Base-by-base conservation (phyloP, 1,284 basidiomycete species). In the Phellopilus nigrolimitatus region DNA sequence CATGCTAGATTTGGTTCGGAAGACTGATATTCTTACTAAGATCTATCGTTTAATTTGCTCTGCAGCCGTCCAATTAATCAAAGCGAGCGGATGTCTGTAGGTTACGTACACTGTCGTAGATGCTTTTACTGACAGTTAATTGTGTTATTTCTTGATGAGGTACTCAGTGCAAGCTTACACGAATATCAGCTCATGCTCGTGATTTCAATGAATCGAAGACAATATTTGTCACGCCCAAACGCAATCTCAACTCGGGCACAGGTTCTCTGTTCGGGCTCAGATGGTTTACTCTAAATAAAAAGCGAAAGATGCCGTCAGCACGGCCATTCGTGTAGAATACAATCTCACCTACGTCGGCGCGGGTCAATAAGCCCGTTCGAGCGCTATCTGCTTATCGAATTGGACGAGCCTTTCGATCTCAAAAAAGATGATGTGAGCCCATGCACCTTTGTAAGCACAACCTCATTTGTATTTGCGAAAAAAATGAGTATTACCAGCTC, bases 51-150 rank as follows among this genome's bases (percentile, higher is more conserved):
- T n/a, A n/a, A n/a, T n/a, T n/a, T n/a, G n/a, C n/a, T n/a, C n/a
- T n/a, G n/a, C n/a, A n/a, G n/a, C n/a, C n/a, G n/a, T n/a, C n/a
- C n/a, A n/a, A n/a, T n/a, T n/a, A n/a, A n/a, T n/a, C n/a, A n/a
- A n/a, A n/a, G n/a, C n/a, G n/a, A n/a, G n/a, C n/a, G n/a, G n/a
- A n/a, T n/a, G n/a, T n/a, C n/a, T n/a, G n/a, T 31, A 31, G 17
- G 25, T 46, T 17, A 7, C 15, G 4, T 46, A 31, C 33, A 52
- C 57, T 5, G 37, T 56, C 33, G 55, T 57, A 10, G 57, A 58
- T 45, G 57, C 57, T 12, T 58, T 58, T 44, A 58, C 57, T 12
- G 28, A 38, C 19, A 44, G n/a, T n/a, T 28, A 45, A 8, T 58
- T 58, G 57, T 58, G 21, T 49, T 58, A 17, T 33, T 58, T 12